Evolutionary conservation across 1,139 yeast species (phyloP).

Genomic region (Spathaspora sp.): DNA sequence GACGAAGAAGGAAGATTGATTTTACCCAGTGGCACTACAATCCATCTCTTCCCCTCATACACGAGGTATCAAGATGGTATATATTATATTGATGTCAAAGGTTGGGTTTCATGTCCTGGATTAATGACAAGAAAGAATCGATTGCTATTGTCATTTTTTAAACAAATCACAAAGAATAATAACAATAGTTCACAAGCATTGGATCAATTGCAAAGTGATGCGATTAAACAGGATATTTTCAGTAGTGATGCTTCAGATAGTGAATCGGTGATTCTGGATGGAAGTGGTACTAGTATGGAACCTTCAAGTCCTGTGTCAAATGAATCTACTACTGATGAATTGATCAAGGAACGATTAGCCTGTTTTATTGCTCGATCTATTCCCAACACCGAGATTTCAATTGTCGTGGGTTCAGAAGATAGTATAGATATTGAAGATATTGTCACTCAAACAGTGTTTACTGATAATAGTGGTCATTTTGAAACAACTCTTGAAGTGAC

Average conservation of each 20-base stretch:
- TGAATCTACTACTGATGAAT: conserved; percentile 27
- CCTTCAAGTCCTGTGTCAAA: neutral
- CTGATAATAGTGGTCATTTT: conserved; percentile 65
- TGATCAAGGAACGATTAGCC: conserved; percentile 54
- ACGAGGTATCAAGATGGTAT: conserved; percentile 39
- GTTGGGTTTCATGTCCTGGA: conserved; percentile 75
- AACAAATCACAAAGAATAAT: conserved; percentile 57
- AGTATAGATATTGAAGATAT: conserved; percentile 19
- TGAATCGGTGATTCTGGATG: conserved; percentile 14
- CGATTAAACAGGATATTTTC: conserved; percentile 28
- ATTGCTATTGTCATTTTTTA: conserved; percentile 65
- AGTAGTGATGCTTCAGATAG: conserved; percentile 16
- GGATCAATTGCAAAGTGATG: conserved; percentile 29
- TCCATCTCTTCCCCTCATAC: conserved; percentile 63
- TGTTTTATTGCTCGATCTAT: conserved; percentile 61
- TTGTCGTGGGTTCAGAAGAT: conserved; percentile 51
- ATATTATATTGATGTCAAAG: conserved; percentile 65
- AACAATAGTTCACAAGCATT: conserved; percentile 26
- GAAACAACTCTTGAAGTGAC: conserved; percentile 46
- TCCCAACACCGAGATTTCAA: conserved; percentile 50
- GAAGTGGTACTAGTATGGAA: neutral
- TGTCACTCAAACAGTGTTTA: conserved; percentile 28
- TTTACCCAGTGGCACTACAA: conserved; percentile 38
- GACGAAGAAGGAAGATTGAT: conserved; percentile 34
- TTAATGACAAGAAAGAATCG: conserved; percentile 68